phyloP scores from a whole-genome alignment of 1,284 basidiomycete species.

The Boletus sp. region DNA sequence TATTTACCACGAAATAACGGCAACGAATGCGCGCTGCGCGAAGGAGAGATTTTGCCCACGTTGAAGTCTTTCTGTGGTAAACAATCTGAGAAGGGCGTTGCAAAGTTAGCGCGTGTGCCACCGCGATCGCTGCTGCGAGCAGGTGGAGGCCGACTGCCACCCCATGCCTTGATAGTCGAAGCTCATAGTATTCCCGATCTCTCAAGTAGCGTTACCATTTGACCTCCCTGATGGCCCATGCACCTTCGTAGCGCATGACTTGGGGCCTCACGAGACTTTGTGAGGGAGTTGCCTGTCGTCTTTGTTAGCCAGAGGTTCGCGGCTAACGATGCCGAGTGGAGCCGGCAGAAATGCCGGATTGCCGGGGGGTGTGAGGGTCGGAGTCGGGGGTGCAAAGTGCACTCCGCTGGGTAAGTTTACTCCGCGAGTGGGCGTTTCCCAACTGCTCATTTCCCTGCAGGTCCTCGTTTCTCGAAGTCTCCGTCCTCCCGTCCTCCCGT shows the following conservation, averaged over 20 bases:
- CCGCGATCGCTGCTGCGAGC: neutral
- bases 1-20: slow-evolving; percentile 18
- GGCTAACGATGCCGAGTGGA: slow-evolving; percentile 20
- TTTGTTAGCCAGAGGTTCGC: slow-evolving; percentile 30
- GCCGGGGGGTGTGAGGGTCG: slow-evolving; percentile 24
- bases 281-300: too few species aligned
- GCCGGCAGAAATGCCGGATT: slow-evolving; percentile 25
- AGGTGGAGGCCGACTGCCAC: too few species aligned
- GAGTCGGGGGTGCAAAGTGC: slow-evolving; percentile 22
- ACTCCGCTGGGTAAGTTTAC: slow-evolving; percentile 28
- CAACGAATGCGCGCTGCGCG: neutral
- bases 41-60: neutral
- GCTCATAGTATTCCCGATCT: too few species aligned
- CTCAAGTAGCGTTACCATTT: too few species aligned
- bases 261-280: too few species aligned
- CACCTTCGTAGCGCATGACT: too few species aligned
- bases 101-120: neutral
- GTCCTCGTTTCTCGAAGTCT: slow-evolving; percentile 21
- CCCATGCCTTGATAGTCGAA: too few species aligned
- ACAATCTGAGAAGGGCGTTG: neutral
- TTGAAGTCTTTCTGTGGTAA: neutral
- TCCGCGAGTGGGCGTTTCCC: slow-evolving; percentile 33
- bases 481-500: slow-evolving; percentile 7
- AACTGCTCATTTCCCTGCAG: slow-evolving; percentile 28
- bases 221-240: too few species aligned